These are phyloP conservation scores for Ceriops zippeliana DNA, from an alignment of 345 rosid genomes.

Conservation along the genomic window DNA sequence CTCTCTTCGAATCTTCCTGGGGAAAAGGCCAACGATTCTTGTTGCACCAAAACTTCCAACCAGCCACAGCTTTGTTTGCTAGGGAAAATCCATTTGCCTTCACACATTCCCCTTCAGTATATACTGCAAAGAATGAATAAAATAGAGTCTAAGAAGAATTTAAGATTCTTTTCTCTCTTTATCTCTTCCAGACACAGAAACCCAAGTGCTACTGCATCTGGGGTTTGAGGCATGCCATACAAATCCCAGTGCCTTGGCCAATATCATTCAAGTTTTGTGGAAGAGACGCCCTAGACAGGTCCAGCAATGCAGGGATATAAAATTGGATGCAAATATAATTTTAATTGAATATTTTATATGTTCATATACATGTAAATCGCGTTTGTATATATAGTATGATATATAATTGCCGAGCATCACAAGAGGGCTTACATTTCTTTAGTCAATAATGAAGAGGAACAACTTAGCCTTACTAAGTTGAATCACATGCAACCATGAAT, in stretches of 20 bases:
- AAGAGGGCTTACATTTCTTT: conserved; percentile 27
- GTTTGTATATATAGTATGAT: neutral
- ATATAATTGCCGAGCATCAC: conserved; percentile 38
- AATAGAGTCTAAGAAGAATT: conserved; percentile 23
- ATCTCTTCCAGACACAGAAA: conserved; percentile 31
- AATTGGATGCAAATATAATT: conserved; percentile 9
- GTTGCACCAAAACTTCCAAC: conserved; percentile 7
- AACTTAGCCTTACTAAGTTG: conserved; percentile 32
- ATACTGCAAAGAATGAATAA: conserved; percentile 36
- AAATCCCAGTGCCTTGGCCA: conserved; percentile 59
- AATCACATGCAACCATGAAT: conserved; percentile 59
- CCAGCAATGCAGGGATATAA: conserved; percentile 44
- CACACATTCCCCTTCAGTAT: conserved; percentile 48
- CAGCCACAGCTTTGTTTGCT: conserved; percentile 19
- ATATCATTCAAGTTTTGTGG: conserved; percentile 52
- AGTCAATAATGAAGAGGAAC: conserved; percentile 37
- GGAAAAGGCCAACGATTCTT: conserved; percentile 2
- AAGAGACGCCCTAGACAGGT: conserved; percentile 59
- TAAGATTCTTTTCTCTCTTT: conserved; percentile 17
- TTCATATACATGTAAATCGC: too few species aligned
- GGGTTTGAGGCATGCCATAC: conserved; percentile 64
- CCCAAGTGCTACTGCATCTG: conserved; percentile 41
- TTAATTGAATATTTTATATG: neutral
- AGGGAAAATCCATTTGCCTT: conserved; percentile 30
- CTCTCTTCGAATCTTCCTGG: neutral